These are phyloP conservation scores for Candida chauliodis DNA, from an alignment of 805 yeast species.

Conservation along the genomic window DNA sequence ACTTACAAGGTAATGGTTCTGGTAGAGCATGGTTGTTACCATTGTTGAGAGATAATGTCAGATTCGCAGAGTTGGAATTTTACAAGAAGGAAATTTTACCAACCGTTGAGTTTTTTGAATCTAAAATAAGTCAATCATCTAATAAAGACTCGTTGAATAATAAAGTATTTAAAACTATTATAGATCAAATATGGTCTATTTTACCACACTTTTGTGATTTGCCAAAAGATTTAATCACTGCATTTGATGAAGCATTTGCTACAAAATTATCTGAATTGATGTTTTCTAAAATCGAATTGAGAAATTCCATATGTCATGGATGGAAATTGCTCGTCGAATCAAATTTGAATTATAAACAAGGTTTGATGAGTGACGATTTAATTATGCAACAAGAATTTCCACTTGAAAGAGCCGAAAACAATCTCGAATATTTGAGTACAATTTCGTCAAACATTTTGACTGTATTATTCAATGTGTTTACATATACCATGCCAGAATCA, in stretches of 20 bases:
- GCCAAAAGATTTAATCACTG: conserved; percentile 64
- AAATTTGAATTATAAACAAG: conserved; percentile 59
- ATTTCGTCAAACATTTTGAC: conserved; percentile 76
- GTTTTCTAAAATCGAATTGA: conserved; percentile 69
- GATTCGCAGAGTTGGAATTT: conserved; percentile 63
- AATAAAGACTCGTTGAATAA: conserved; percentile 60
- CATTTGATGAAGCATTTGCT: conserved; percentile 78
- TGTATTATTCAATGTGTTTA: conserved; percentile 86
- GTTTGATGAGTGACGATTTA: conserved; percentile 52
- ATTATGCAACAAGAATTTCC: conserved; percentile 63
- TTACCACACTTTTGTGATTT: conserved; percentile 86
- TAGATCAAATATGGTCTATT: conserved; percentile 90
- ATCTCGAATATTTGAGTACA: conserved; percentile 59
- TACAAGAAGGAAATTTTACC: conserved; percentile 69
- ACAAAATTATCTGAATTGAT: conserved; percentile 67
- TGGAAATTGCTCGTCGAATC: conserved; percentile 76
- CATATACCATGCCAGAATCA: conserved; percentile 81
- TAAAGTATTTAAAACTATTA: conserved; percentile 78
- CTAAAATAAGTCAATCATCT: conserved; percentile 39
- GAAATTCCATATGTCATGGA: conserved; percentile 82
- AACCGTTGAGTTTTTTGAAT: conserved; percentile 50
- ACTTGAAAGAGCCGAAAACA: conserved; percentile 47
- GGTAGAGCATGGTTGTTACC: conserved; percentile 98
- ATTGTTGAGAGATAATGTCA: conserved; percentile 78
- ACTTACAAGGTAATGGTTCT: conserved; percentile 57